Evolutionary conservation across 768 basidiomycete genomes (phyloP).

Genomic region (Boletus rufocinnamomeus): DNA sequence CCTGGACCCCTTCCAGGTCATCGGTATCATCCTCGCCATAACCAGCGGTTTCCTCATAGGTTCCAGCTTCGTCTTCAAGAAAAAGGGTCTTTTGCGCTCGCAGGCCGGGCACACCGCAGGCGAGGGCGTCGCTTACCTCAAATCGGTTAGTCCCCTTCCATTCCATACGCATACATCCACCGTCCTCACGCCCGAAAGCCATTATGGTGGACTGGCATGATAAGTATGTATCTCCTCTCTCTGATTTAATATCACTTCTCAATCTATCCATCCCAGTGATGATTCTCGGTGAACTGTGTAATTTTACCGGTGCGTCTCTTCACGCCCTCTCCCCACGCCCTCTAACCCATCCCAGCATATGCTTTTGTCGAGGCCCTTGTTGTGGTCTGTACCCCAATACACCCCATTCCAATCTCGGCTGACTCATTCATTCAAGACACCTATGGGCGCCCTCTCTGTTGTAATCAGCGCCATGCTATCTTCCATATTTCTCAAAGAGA

Average conservation of each 20-base stretch:
- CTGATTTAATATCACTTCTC: neutral
- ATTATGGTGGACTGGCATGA: slow-evolving; percentile 97
- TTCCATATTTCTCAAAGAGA: slow-evolving; percentile 91
- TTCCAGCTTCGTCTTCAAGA: slow-evolving; percentile 95
- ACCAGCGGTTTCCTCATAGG: slow-evolving; percentile 88
- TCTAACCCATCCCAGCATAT: slow-evolving; percentile 52
- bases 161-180: slow-evolving; percentile 9
- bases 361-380: slow-evolving; percentile 92
- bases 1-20: slow-evolving; percentile 50
- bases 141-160: slow-evolving; percentile 62
- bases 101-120: slow-evolving; percentile 79
- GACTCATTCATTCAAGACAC: slow-evolving; percentile 55
- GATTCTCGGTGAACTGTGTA: slow-evolving; percentile 89
- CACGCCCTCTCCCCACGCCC: neutral
- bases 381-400: slow-evolving; percentile 58
- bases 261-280: slow-evolving; percentile 56
- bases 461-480: slow-evolving; percentile 94
- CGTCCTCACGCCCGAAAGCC: slow-evolving; percentile 40
- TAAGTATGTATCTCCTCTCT: slow-evolving; percentile 41
- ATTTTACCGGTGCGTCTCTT: slow-evolving; percentile 68
- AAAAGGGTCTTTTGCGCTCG: slow-evolving; percentile 83
- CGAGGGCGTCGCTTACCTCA: slow-evolving; percentile 93
- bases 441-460: slow-evolving; percentile 93
- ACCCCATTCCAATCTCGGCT: slow-evolving; percentile 1
- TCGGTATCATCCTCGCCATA: slow-evolving; percentile 77